phyloP scores from a whole-genome alignment of 2,329 filamentous ascomycete species.

The Torrubiella hemipterigena region DNA sequence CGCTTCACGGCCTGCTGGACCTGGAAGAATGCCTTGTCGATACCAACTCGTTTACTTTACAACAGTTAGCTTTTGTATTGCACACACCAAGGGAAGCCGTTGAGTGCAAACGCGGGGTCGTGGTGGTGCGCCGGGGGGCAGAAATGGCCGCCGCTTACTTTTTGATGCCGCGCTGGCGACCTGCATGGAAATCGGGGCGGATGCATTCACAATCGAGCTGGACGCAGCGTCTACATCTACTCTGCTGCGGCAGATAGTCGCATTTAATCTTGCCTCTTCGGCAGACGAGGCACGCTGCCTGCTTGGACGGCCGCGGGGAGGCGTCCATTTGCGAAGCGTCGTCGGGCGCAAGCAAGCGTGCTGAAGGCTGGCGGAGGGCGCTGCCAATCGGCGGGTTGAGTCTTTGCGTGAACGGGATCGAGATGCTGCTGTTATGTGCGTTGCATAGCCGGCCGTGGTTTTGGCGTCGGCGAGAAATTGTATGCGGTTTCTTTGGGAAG shows the following conservation, averaged over 20 bases:
- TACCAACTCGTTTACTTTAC: slow-evolving; percentile 56
- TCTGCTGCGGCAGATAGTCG: slow-evolving; percentile 38
- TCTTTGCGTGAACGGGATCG: too few species aligned
- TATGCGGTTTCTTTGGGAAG: too few species aligned
- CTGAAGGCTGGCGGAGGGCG: too few species aligned
- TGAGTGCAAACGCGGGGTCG: too few species aligned
- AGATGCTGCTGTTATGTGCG: too few species aligned
- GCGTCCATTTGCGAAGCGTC: too few species aligned
- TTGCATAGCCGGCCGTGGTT: too few species aligned
- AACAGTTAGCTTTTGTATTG: slow-evolving; percentile 5
- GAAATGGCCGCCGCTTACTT: slow-evolving; percentile 37
- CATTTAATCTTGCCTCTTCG: slow-evolving; percentile 58
- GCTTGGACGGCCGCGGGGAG: slow-evolving; percentile 11
- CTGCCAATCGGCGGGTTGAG: too few species aligned
- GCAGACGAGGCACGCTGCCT: slow-evolving; percentile 51
- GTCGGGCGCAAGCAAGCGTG: too few species aligned
- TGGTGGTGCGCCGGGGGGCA: background rate
- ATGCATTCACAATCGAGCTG: slow-evolving; percentile 49
- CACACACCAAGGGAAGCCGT: too few species aligned
- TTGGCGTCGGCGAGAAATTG: too few species aligned
- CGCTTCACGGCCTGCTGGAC: slow-evolving; percentile 58
- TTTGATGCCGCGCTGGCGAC: slow-evolving; percentile 64
- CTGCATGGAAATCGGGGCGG: slow-evolving; percentile 61
- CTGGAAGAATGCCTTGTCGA: slow-evolving; percentile 63
- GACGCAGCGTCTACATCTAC: slow-evolving; percentile 48